Percentiles rank a stretch among this genome's conserved stretches.
phyloP scores from a whole-genome alignment of 441 rosid species.

The Gossypium trilobum region DNA sequence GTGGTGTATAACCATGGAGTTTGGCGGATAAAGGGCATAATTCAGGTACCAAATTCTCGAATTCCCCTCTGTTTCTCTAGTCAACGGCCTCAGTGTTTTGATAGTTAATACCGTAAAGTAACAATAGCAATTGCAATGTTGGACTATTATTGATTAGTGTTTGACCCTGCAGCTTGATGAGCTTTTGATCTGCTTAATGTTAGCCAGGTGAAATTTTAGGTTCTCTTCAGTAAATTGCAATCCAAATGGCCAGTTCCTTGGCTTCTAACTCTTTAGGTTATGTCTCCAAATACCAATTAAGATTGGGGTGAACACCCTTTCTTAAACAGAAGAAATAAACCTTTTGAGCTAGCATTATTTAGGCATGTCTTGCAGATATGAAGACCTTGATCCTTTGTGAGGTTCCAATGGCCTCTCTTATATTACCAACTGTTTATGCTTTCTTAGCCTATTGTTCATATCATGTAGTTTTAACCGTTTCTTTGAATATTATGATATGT shows the following conservation, averaged over 20 bases:
- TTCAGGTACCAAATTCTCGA: slow-evolving; percentile 35
- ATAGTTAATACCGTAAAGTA: not conserved
- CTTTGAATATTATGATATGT: not conserved
- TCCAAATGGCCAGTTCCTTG: not conserved
- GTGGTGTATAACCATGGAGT: slow-evolving; percentile 45
- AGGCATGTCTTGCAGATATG: not conserved
- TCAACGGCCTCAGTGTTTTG: not conserved
- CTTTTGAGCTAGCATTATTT: not conserved
- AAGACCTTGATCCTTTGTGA: not conserved
- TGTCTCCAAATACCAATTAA: not conserved
- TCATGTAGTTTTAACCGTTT: not conserved
- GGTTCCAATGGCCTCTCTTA: not conserved
- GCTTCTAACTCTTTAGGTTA: not conserved
- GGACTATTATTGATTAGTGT: not conserved
- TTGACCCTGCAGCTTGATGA: not conserved
- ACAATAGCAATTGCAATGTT: not conserved
- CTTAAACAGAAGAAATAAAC: not conserved
- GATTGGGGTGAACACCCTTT: not conserved
- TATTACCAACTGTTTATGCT: not conserved
- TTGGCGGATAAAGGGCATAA: slow-evolving; percentile 62
- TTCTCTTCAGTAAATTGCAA: not conserved
- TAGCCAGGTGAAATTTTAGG: not conserved
- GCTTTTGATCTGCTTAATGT: not conserved
- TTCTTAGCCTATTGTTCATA: not conserved
- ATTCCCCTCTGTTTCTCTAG: not conserved